Base-by-base conservation (phyloP, 2,329 filamentous ascomycete species). In the Knufia fluminis region DNA sequence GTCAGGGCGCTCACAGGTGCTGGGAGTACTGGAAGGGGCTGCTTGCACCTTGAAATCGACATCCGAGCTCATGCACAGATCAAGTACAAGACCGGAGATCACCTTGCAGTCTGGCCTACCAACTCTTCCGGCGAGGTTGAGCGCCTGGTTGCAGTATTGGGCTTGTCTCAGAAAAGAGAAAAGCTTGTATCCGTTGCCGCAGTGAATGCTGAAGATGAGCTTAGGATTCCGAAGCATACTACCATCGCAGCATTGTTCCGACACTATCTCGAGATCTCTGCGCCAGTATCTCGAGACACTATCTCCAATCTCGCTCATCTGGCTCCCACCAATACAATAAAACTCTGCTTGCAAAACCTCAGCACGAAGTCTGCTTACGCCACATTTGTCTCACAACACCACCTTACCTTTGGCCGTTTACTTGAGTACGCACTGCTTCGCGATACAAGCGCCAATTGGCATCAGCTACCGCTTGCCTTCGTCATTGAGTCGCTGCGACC, bases 261-360 rank as follows among this genome's bases (percentile, higher is more conserved):
- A 54, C 94, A 94, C 69, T 88, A 96, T 68, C 83, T 96, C 68
- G 91, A 96, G 67, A 92, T 96, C 57, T 85, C 87, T 63, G 86
- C 86, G 20, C 85, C 88, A 35, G 83, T 95, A n/a, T 95, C 90
- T 50, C 88, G 90, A 68, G 89, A 95, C 66, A 89, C 91, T 61
- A 71, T 95, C 44, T 80, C 85, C 32, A 84, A 82, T 7, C 74
- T 96, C 14, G 83, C 88, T 48, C 80, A 86, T 43, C 95, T 96
- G 62, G 81, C 90, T 6, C 88, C 90, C 22, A 83, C 79, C 52
- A 84, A 92, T 20, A 74, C 77, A 3, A 75, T 82, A 65, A 94
- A 92, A 71, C 76, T 81, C 36, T 86, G 92, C 66, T 85, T 95
- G 77, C 77, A 77, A 57, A 84, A 82, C 62, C 79, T 95, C 26